Evolutionary conservation across 148 eudicot genomes (phyloP), one percentile per base, ranked within the genome.

Genomic region (Rhododendron williamsianum): DNA sequence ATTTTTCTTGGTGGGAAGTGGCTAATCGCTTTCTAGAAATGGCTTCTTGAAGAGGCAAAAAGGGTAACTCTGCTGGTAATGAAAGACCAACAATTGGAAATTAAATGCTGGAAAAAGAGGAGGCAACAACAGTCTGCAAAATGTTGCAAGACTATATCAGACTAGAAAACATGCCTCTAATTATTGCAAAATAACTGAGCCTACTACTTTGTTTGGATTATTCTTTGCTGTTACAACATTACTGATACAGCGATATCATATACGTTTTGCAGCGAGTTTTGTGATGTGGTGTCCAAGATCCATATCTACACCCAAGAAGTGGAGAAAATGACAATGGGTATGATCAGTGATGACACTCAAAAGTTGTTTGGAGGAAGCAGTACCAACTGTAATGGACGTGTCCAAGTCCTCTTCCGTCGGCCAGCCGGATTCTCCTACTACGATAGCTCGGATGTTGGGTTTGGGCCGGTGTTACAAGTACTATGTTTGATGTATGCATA

Each of bases 291-390:
- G 51, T 82, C 95, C 12, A 96, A 94, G 93, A 96, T 96, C 81
- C 96, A 96, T 78, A 92, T 92, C 84, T 89, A 93, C 87, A 94
- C 98, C 54, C 93, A 91, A 84, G 98, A 96, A 88, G 96, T 94
- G 80, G 92, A 94, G 88, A 96, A 92, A 87, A 91, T 96, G 93
- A 92, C 89, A 2, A 82, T 88, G 36, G 98, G 95, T 21, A 84
- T 89, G 77, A 84, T 82, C 83, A 89, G 92, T 30, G 98, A 96
- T 27, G 98, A 94, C 88, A 93, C 93, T 86, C 94, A 90, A 65
- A 96, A 96, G 98, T 86, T 93, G 98, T 86, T 87, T 93, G 87
- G 98, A 96, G 89, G 98, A 94, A 91, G 90, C 96, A 73, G 38
- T 30, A 15, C 95, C 89, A 0, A 82, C 85, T 19, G 84, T 84